phyloP scores from a whole-genome alignment of 2,329 filamentous ascomycete species.

The Alternaria dauci region DNA sequence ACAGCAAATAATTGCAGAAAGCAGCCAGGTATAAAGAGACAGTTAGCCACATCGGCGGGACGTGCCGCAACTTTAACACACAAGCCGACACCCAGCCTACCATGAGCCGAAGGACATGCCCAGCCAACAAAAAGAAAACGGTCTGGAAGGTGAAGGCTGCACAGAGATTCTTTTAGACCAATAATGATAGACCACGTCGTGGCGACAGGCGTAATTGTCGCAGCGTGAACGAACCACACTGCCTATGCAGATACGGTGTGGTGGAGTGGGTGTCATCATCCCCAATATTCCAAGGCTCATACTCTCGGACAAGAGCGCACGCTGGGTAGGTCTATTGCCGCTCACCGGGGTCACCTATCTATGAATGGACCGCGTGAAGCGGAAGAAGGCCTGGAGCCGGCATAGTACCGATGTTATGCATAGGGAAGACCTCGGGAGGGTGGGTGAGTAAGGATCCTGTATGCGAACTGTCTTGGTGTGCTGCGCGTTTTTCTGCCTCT shows the following conservation, averaged over 20 bases:
- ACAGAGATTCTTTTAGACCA: background rate
- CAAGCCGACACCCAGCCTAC: background rate
- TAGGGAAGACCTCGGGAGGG: background rate
- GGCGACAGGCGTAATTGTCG: background rate
- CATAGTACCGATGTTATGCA: conserved; percentile 12
- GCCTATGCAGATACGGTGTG: background rate
- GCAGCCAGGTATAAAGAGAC: conserved; percentile 1
- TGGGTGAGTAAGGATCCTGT: background rate
- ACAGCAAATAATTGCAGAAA: background rate
- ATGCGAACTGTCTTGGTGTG: conserved; percentile 12
- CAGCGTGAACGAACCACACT: conserved; percentile 8
- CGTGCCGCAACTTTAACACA: conserved; percentile 12
- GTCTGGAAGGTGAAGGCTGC: background rate
- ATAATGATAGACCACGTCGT: conserved; percentile 15
- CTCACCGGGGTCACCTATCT: conserved; percentile 2
- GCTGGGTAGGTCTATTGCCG: conserved; percentile 3
- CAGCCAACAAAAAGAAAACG: background rate
- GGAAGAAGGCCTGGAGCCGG: conserved; percentile 3
- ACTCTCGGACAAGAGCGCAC: conserved; percentile 19
- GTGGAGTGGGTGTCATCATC: conserved; percentile 5
- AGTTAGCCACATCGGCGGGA: conserved; percentile 6
- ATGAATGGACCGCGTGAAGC: background rate
- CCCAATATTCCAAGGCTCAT: background rate
- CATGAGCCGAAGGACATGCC: background rate
- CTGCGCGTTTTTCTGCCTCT: background rate